Evolutionary conservation across 345 rosid genomes (phyloP), one percentile per base, ranked within the genome.

Genomic region (Brassica juncea): DNA sequence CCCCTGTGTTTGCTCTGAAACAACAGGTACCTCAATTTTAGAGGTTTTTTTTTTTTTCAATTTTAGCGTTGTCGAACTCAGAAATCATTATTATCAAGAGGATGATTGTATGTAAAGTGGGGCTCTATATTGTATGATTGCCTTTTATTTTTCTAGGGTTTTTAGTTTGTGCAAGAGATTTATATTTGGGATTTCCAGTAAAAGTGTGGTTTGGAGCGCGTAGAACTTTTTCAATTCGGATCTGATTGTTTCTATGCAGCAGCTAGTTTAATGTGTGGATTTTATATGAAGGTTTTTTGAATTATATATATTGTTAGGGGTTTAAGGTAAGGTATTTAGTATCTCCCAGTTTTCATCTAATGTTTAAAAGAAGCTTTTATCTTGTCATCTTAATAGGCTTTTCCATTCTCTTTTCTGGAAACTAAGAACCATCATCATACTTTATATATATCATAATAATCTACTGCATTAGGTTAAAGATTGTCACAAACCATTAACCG

Each of bases 1-100:
- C 71, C 1, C 57, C 25, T 27, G 30, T 63, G 19, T 44, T 70
- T 52, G 6, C 67, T 58, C 44, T 12, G 12, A 27, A 15, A 12
- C 61, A 37, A 55, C 21, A 63, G 71, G 81, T 77, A 71, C 69
- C 37, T 55, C 67, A 65, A 55, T 78, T 65, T 55, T 5, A 11
- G 15, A 47, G 63, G 19, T 32, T 54, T 55, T 77, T 6, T 42
- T 6, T 42, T 42, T 14, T 31, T 14, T 3, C 5, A 42, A 42
- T 42, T 10, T 3, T 3, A 10, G 25, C 52, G 6, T 28, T 52
- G 9, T 70, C n/a, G 4, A 47, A 77, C 54, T 70, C 57, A 49
- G 16, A 78, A 8, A 28, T 34, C 30, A 31, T 70, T 70, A 15
- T 31, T 16, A 27, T 27, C 52, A 35, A 42, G 68, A 34, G 11